These are phyloP conservation scores for Macroventuria anomochaeta DNA, from an alignment of 2,329 filamentous ascomycete species.

Conservation along the genomic window DNA sequence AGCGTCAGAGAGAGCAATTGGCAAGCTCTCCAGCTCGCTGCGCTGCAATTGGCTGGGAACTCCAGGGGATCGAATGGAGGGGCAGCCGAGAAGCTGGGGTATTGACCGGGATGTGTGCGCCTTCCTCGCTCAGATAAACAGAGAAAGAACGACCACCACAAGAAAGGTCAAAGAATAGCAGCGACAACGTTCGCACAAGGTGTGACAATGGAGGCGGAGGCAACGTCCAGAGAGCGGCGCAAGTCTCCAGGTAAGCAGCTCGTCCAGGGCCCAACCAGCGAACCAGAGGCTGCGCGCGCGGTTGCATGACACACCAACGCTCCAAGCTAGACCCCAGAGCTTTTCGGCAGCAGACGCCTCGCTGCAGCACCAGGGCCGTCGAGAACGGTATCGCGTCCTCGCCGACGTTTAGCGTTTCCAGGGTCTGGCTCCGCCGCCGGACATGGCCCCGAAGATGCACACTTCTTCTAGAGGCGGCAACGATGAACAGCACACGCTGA, in stretches of 20 bases:
- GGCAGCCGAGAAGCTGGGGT: slow-evolving; percentile 22
- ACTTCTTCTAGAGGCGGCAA: slow-evolving; percentile 22
- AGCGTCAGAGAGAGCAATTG: slow-evolving; percentile 38
- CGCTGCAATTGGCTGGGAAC: slow-evolving; percentile 35
- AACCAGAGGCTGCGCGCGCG: slow-evolving; percentile 33
- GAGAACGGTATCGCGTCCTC: slow-evolving; percentile 28
- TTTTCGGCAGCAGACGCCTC: slow-evolving; percentile 22
- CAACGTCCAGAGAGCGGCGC: slow-evolving; percentile 26
- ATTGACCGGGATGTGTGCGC: slow-evolving; percentile 13
- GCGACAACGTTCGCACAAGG: slow-evolving; percentile 7
- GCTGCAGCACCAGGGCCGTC: slow-evolving; percentile 29
- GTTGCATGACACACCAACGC: slow-evolving; percentile 42
- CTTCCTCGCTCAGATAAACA: slow-evolving; percentile 1
- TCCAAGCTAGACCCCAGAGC: slow-evolving; percentile 27
- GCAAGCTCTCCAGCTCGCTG: slow-evolving; percentile 21
- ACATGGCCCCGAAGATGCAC: slow-evolving; percentile 20
- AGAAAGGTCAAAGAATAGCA: slow-evolving; percentile 1
- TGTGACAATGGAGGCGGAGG: slow-evolving; percentile 18
- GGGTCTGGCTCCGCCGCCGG: slow-evolving; percentile 24
- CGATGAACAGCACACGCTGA: slow-evolving; percentile 22
- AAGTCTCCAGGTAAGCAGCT: slow-evolving; percentile 20
- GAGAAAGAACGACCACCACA: not conserved
- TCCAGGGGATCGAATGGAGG: slow-evolving; percentile 20
- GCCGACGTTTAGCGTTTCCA: slow-evolving; percentile 26
- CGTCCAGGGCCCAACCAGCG: slow-evolving; percentile 29